These are phyloP conservation scores for Aspergillus carbonarius DNA, from an alignment of 2,329 filamentous ascomycete species.

Conservation along the genomic window DNA sequence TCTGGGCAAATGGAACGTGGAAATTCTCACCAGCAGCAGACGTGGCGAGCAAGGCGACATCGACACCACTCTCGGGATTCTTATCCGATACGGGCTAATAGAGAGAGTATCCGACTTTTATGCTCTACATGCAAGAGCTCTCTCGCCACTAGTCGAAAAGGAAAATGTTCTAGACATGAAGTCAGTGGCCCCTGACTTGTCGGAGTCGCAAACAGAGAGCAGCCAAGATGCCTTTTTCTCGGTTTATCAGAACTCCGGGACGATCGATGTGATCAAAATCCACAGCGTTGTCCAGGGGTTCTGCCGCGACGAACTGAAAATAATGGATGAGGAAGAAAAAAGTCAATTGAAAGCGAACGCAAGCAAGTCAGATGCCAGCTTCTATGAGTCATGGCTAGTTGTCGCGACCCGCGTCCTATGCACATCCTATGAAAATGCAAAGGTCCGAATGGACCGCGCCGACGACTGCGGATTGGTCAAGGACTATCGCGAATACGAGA, in stretches of 20 bases:
- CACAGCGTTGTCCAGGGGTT: conserved; percentile 51
- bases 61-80: conserved; percentile 46
- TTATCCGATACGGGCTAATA: conserved; percentile 49
- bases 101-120: conserved; percentile 42
- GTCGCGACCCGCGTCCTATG: conserved; percentile 44
- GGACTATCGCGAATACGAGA: conserved; percentile 50
- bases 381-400: conserved; percentile 45
- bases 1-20: conserved; percentile 33
- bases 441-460: conserved; percentile 39
- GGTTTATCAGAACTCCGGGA: conserved; percentile 27
- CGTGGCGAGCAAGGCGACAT: conserved; percentile 40
- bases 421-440: conserved; percentile 44
- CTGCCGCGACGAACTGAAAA: conserved; percentile 47
- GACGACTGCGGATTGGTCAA: conserved; percentile 42
- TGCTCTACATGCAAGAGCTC: conserved; percentile 15
- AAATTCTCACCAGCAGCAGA: conserved; percentile 39
- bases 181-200: conserved; percentile 27
- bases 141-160: conserved; percentile 22
- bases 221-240: conserved; percentile 37
- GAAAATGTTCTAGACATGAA: conserved; percentile 24
- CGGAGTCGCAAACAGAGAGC: conserved; percentile 35
- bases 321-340: conserved; percentile 32
- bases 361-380: conserved; percentile 27
- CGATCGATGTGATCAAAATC: conserved; percentile 48
- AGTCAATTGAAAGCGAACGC: background rate